These are phyloP conservation scores for Cercospora citrullina DNA, from an alignment of 2,329 filamentous ascomycete species.

Conservation along the genomic window DNA sequence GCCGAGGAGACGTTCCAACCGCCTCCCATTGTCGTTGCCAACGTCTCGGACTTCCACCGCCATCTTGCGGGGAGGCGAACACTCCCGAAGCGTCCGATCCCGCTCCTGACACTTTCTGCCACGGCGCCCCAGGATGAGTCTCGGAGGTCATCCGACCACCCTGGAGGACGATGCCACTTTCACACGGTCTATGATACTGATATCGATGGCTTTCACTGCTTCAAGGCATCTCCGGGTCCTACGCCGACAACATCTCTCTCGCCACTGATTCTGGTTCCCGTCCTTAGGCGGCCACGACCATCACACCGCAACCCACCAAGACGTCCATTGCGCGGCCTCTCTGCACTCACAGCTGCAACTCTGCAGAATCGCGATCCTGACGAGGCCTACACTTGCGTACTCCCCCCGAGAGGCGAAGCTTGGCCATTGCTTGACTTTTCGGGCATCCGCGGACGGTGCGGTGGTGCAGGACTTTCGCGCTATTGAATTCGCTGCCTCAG, in stretches of 20 bases:
- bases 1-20: background rate
- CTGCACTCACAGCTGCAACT: no score
- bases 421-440: background rate
- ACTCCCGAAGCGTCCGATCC: background rate
- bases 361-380: no score
- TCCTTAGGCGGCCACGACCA: no score
- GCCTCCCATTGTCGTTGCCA: background rate
- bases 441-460: background rate
- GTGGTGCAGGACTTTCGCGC: no score
- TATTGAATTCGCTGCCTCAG: no score
- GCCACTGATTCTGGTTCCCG: no score
- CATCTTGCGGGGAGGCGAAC: background rate
- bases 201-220: no score
- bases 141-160: background rate
- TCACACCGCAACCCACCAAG: no score
- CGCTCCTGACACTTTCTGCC: background rate
- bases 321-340: no score
- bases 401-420: background rate
- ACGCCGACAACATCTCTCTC: no score
- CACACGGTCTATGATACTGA: no score
- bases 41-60: background rate
- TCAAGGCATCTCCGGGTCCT: no score
- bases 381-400: background rate
- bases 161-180: background rate
- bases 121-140: background rate